Percentiles rank a stretch among this genome's conserved stretches.
Evolutionary conservation across 345 rosid genomes (phyloP).

Genomic region (Aegle marmelos): DNA sequence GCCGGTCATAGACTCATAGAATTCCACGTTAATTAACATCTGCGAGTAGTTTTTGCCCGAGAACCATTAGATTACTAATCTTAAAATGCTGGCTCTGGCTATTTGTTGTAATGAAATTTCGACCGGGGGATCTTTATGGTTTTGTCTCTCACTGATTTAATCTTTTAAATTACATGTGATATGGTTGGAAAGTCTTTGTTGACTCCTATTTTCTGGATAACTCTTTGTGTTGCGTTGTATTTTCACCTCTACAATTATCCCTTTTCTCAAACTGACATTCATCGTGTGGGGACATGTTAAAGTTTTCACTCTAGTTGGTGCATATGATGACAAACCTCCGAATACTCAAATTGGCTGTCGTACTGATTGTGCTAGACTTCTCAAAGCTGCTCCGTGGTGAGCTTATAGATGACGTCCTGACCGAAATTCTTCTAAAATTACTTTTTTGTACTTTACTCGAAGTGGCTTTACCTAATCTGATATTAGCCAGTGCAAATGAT

Average conservation of each 20-base stretch:
- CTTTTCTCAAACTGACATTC: neutral
- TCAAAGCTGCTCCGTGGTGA: slow-evolving; percentile 81
- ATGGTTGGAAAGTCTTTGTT: neutral
- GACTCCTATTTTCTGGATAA: neutral
- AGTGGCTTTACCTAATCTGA: neutral
- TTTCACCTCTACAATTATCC: neutral
- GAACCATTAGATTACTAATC: neutral
- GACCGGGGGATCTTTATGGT: neutral
- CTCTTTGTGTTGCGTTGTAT: neutral
- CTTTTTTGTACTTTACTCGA: neutral
- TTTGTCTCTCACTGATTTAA: neutral
- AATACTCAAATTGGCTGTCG: slow-evolving; percentile 76
- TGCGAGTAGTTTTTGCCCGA: neutral
- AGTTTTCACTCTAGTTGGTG: slow-evolving; percentile 77
- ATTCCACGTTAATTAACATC: neutral
- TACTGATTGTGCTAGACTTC: slow-evolving; percentile 81
- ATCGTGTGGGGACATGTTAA: slow-evolving; percentile 72
- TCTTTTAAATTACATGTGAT: neutral
- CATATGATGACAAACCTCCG: slow-evolving; percentile 54
- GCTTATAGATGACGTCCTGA: slow-evolving; percentile 1
- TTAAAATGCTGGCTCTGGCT: neutral
- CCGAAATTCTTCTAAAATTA: neutral
- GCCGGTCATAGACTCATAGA: neutral
- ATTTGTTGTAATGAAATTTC: neutral
- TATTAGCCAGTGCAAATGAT: neutral